Evolutionary conservation across 2,329 filamentous ascomycete species (phyloP), one percentile per base, ranked within the genome.

Genomic region (Dendrostoma leiphaemia): DNA sequence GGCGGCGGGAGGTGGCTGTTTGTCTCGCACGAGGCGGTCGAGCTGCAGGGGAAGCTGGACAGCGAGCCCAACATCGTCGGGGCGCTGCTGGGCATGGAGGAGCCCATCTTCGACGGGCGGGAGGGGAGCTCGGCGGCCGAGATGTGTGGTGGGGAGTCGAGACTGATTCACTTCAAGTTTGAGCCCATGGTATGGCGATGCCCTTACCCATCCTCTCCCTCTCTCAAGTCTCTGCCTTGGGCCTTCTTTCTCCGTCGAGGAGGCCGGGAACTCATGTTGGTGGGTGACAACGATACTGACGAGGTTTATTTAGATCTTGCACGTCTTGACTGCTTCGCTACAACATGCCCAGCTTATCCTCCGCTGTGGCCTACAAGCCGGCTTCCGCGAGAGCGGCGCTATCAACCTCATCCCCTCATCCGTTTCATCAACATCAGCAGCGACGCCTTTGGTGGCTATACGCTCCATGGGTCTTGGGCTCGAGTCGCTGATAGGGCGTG

Each of bases 331-430:
- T 6, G 84, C 91, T 15, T 93, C 90, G 0, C 76, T 85, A 0
- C 71, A 81, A 12, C 83, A 93, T 63, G 91, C 93, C 4, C 88
- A 96, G 61, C 76, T 81, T 8, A 77, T 95, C 17, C 80, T 96
- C 13, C 79, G 85, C 10, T 89, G 89, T 41, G 92, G 89, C 2
- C 77, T 93, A 9, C 82, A 85, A 62, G 88, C 91, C 4, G 93
- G 93, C 0, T 97, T 97, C 67, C 85, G 93, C 13, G 93, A 97
- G 72, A 94, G 89, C 56, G 93, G 93, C 17, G 87, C 93, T 47
- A 79, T 95, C 54, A 90, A 87, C 64, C 67, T 90, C 44, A 69
- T 71, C 1, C 55, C 54, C 6, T n/a, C 54, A n/a, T 15, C 54
- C 5, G 15, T 46, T 9, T 19, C 48, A 15, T 21, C 15, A 8